Evolutionary conservation across 257 asterid species (phyloP).

Genomic region (Nicotiana undulata): DNA sequence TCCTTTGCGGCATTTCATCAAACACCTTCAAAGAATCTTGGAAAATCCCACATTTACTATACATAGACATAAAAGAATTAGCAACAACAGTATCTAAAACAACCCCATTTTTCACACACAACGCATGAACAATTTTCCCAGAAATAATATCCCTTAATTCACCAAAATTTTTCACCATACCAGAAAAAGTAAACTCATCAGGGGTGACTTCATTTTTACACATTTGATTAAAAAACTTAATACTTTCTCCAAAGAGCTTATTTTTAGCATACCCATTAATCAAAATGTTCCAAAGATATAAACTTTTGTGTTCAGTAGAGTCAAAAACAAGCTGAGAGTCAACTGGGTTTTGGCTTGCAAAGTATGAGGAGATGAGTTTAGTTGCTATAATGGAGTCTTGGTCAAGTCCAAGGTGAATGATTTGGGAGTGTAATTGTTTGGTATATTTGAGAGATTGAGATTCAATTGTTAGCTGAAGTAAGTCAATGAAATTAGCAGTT

Average conservation of each 20-base stretch:
- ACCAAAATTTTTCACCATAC: conserved; percentile 36
- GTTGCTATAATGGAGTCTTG: conserved; percentile 44
- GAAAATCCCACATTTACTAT: conserved; percentile 33
- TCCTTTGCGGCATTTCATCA: conserved; percentile 52
- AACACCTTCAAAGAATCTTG: conserved; percentile 42
- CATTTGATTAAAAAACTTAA: conserved; percentile 46
- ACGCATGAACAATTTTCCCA: conserved; percentile 45
- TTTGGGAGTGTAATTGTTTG: conserved; percentile 39
- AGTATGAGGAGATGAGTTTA: conserved; percentile 47
- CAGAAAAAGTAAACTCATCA: conserved; percentile 55
- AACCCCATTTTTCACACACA: conserved; percentile 34
- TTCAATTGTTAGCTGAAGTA: conserved; percentile 33
- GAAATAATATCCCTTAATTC: conserved; percentile 27
- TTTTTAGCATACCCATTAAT: conserved; percentile 51
- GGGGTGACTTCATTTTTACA: conserved; percentile 14
- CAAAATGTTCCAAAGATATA: conserved; percentile 45
- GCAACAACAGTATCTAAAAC: conserved; percentile 52
- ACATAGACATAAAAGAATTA: conserved; percentile 56
- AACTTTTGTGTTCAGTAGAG: conserved; percentile 28
- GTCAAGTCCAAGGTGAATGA: conserved; percentile 39
- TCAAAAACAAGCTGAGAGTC: conserved; percentile 34
- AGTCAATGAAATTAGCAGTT: conserved; percentile 25
- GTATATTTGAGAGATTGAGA: conserved; percentile 29
- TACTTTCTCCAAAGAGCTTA: conserved; percentile 25
- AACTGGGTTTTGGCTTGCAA: conserved; percentile 26